Percentiles rank a stretch among this genome's conserved stretches.
Evolutionary conservation across 1,284 basidiomycete genomes (phyloP).

Genomic region (Trichosporon asahii): DNA sequence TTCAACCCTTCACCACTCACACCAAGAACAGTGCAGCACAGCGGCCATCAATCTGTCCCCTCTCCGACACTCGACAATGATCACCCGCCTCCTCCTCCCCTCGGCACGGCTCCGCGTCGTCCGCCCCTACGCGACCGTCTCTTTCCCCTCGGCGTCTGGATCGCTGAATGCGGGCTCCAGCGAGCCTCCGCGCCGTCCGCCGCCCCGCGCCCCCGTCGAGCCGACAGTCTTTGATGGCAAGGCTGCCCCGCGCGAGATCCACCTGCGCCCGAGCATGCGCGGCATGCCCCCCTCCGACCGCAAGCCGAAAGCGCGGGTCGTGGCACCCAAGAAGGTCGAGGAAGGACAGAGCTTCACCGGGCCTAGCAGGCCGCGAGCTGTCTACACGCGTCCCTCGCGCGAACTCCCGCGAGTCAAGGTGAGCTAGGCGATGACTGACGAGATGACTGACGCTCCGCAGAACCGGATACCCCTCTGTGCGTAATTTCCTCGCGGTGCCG

Average conservation of each 20-base stretch:
- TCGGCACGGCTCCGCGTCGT: slow-evolving; percentile 1
- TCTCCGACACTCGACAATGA: background rate
- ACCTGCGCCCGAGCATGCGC: slow-evolving; percentile 33
- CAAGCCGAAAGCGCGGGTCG: background rate
- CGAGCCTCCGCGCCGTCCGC: slow-evolving; percentile 16
- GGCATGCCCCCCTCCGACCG: slow-evolving; percentile 30
- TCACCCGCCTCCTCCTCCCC: slow-evolving; percentile 9
- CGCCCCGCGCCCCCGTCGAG: slow-evolving; percentile 18
- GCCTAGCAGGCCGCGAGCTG: slow-evolving; percentile 18
- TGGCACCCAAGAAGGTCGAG: slow-evolving; percentile 9
- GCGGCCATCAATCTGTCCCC: background rate
- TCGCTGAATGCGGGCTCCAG: slow-evolving; percentile 8
- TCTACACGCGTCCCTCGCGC: slow-evolving; percentile 21
- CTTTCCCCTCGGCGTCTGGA: background rate
- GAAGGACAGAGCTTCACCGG: slow-evolving; percentile 19
- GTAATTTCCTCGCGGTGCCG: slow-evolving; percentile 2
- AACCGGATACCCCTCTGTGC: slow-evolving; percentile 38
- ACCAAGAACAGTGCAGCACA: background rate
- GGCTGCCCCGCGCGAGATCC: slow-evolving; percentile 33
- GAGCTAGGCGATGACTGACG: slow-evolving; percentile 15
- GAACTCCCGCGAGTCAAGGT: slow-evolving; percentile 42
- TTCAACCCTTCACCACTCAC: background rate
- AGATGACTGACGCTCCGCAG: slow-evolving; percentile 22
- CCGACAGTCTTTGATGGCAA: slow-evolving; percentile 39
- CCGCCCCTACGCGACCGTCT: slow-evolving; percentile 11